Evolutionary conservation across 805 yeast genomes (phyloP), one percentile per base, ranked within the genome.

Genomic region (Wickerhamiella cacticola): DNA sequence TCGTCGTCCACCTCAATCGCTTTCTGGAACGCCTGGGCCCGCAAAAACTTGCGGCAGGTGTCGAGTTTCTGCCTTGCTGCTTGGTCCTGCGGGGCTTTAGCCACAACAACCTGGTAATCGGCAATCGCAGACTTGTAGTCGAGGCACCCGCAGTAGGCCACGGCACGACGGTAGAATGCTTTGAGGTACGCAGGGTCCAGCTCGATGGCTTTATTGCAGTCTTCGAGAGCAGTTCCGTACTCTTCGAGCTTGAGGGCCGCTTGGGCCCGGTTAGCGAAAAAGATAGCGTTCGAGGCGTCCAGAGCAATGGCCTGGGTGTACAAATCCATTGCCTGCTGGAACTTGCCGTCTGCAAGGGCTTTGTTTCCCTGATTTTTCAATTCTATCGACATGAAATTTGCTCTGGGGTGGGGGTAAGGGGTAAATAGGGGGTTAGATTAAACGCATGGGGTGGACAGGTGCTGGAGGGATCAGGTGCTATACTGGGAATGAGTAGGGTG

Each of bases 101-200:
- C 65, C 46, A 82, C 72, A 12, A 87, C 84, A 6, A 60, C 56
- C 55, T 76, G 78, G 59, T 86, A 78, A 63, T 82, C 94, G 36
- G 61, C 68, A 52, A 76, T 73, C 0, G 96, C 88, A 50, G 77
- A 80, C 58, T 78, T 78, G 60, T 86, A 81, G 53, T 83, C 75
- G 55, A 86, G 64, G 41, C 86, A 72, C 8, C 94, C 94, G 62
- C 79, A 74, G 52, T 78, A 64, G 0, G 96, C 81, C 10, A 82
- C 75, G 0, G 96, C 96, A 54, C 94, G 74, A 55, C 98, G 74
- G 61, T 85, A 92, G 61, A 84, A 82, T 0, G 86, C 87, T 63
- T 89, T 89, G 29, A 79, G 65, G 58, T 84, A 82, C 16, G 67
- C 60, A 1, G 79, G 73, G 59, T 89, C 86, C 8, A 80, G 58